Evolutionary conservation across 2,329 filamentous ascomycete species (phyloP), one percentile per base, ranked within the genome.

Genomic region (Diaporthe aspalathi): DNA sequence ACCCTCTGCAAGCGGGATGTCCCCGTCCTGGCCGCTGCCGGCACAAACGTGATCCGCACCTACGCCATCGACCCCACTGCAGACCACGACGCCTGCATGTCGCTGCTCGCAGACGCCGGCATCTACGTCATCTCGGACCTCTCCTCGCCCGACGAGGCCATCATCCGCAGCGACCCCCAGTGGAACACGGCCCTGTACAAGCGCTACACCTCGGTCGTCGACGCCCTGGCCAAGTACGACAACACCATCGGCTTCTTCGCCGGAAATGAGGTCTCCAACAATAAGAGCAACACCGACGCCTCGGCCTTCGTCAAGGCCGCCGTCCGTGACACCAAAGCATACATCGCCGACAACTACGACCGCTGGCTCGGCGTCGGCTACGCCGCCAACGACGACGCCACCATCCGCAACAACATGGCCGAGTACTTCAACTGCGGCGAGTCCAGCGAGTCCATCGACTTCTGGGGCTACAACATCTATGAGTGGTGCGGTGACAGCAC

Each of bases 381-480:
- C 80, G 96, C 96, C 75, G 96, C 96, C 83, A 96, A 97, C 83
- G 96, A 98, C 77, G 95, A 98, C 82, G 88, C 90, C 50, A 87
- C 90, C 27, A 97, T 97, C 77, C 93, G 96, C 81, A 87, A 87
- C 75, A 86, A 94, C 78, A 90, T 98, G 79, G 93, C 94, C 76
- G 85, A 94, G 80, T 99, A 97, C 89, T 98, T 99, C 86, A 95
- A 97, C 88, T 99, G 96, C 80, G 93, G 95, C 73, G 82, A 89
- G 73, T 80, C 86, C 43, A 84, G 54, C 1, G 24, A 40, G 84
- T 79, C 92, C 73, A 97, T 98, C 75, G 96, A 99, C 84, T 98
- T 97, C 87, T 99, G 95, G 93, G 96, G 96, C 72, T 98, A 98
- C 92, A 99, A 99, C 88, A 97, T 98, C 85, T 99, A 99, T 89